Percentiles rank a stretch among this genome's conserved stretches.
Evolutionary conservation across 2,329 filamentous ascomycete species (phyloP).

Genomic region (Orbilia brochopaga): DNA sequence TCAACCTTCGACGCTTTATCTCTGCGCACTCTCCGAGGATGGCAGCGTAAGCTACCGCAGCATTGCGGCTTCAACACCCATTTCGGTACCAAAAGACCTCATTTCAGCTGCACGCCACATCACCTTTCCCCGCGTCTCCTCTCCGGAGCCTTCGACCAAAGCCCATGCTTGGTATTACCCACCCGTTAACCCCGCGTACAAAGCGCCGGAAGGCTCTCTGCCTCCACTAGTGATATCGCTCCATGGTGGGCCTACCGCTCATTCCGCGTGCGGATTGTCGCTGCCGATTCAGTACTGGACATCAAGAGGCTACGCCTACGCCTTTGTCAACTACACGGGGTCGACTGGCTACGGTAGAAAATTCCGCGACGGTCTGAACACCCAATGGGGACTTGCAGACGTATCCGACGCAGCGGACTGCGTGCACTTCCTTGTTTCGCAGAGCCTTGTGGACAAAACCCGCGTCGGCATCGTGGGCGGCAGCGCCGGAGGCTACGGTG

Average conservation of each 20-base stretch:
- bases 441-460: constrained; percentile 57
- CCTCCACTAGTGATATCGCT: constrained; percentile 63
- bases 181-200: constrained; percentile 61
- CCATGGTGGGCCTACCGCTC: constrained; percentile 64
- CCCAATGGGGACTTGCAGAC: constrained; percentile 63
- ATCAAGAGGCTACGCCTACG: constrained; percentile 64
- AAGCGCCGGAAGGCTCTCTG: constrained; percentile 57
- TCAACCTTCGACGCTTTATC: constrained; percentile 28
- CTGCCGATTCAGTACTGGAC: constrained; percentile 64
- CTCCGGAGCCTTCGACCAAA: constrained; percentile 30
- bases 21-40: constrained; percentile 20
- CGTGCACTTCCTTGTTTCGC: constrained; percentile 59
- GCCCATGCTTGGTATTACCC: constrained; percentile 43
- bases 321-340: constrained; percentile 64
- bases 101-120: constrained; percentile 43
- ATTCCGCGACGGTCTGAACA: constrained; percentile 63
- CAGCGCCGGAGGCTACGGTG: constrained; percentile 65
- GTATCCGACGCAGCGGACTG: constrained; percentile 62
- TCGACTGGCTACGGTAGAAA: constrained; percentile 63
- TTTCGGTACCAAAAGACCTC: constrained; percentile 14
- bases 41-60: constrained; percentile 1
- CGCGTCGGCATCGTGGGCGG: constrained; percentile 63
- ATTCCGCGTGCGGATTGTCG: constrained; percentile 60
- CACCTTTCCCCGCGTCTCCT: constrained; percentile 36
- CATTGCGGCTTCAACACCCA: constrained; percentile 23